phyloP scores from a whole-genome alignment of 345 rosid species.

The Corchorus capsularis region DNA sequence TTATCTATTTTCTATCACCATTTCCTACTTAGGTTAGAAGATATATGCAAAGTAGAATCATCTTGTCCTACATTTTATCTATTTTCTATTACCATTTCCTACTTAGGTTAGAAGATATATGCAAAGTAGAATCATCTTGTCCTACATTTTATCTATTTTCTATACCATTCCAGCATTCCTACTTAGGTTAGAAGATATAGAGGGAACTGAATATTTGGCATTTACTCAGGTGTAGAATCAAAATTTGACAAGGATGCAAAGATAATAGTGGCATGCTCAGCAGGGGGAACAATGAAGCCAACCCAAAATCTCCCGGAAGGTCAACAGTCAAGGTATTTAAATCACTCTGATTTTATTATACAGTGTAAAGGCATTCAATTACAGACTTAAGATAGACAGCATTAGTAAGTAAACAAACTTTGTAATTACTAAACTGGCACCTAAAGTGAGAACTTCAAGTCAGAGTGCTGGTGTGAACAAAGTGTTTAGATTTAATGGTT shows the following conservation, averaged over 20 bases:
- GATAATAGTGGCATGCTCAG: constrained; percentile 91
- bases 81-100: constrained; percentile 8
- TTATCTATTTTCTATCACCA: constrained; percentile 8
- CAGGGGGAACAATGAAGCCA: constrained; percentile 91
- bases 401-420: not conserved
- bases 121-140: constrained; percentile 41
- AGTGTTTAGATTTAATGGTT: not conserved
- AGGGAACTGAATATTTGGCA: not conserved
- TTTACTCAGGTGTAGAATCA: constrained; percentile 69
- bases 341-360: not conserved
- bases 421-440: not conserved
- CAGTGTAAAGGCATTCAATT: not conserved
- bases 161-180: not conserved
- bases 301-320: constrained; percentile 92
- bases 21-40: not conserved
- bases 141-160: constrained; percentile 15
- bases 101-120: constrained; percentile 15
- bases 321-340: constrained; percentile 78
- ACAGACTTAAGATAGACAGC: constrained; percentile 13
- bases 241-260: constrained; percentile 75
- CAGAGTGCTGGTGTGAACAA: not conserved
- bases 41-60: constrained; percentile 47
- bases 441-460: not conserved
- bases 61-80: not conserved
- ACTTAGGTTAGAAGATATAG: not conserved